Evolutionary conservation across 1,139 yeast species (phyloP), one percentile per base, ranked within the genome.

Genomic region (Kodamaea anthophila): DNA sequence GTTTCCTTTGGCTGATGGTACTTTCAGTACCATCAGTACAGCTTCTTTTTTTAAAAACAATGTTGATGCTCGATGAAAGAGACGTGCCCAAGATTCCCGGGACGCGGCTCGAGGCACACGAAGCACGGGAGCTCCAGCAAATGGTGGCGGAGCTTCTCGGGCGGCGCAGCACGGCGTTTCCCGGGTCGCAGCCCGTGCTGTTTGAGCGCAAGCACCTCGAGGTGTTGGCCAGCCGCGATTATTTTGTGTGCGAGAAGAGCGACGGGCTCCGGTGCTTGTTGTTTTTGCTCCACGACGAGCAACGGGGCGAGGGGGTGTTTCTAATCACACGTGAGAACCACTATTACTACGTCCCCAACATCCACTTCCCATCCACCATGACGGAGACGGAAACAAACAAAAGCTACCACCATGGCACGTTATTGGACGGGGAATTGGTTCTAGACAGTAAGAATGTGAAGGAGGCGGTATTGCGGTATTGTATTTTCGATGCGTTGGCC

Each of bases 171-270:
- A 56, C 65, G 15, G 48, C 59, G 2, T 85, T 85, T 44, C 88
- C 94, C 4, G 97, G 97, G 0, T 80, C 96, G 1, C 98, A 93
- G 55, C 99, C 99, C 0, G 86, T 91, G 2, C 85, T 96, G 21
- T 88, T 93, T 52, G 79, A 85, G 28, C 65, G 86, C 36, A 64
- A 66, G 23, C 96, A 88, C 56, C 64, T 91, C 23, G 61, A 65
- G 5, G 74, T 77, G 21, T 59, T 91, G 29, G 52, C 71, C 51
- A 60, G 81, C 18, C 53, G 56, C 36, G 73, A 65, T 46, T 91
- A 87, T 51, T 81, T 77, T 46, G 98, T 91, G 0, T 91, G 98
- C 59, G 99, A 93, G 49, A 93, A 93, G 53, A 77, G 94, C 0
- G 98, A 93, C 55, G 99, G 99, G 0, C 62, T 91, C 32, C 65